Evolutionary conservation across 2,329 filamentous ascomycete genomes (phyloP), one percentile per base, ranked within the genome.

Genomic region (Plectosphaerella plurivora): DNA sequence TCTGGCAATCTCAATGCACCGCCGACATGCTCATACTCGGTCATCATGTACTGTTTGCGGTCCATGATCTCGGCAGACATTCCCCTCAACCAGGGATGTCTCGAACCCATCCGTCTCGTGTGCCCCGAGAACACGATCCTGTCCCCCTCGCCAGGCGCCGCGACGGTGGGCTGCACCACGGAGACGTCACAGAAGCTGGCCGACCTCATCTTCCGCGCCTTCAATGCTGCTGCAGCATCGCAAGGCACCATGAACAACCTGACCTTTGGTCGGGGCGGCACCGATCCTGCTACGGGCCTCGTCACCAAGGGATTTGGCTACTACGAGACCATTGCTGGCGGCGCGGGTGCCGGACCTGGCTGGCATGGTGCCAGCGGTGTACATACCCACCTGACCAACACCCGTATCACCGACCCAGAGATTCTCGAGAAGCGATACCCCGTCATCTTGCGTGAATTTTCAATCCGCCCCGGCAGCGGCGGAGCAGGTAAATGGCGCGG

Each of bases 381-480:
- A n/a, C 88, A 93, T 65, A 87, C 83, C 2, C 88, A 93, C 69
- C 91, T 92, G 87, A 93, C 89, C 7, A 94, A 94, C 66, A 93
- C 89, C 3, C 80, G 88, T 14, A 93, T 92, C 63, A 92, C 89
- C 0, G 89, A 93, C 63, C 78, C 86, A 0, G 89, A 94, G 65
- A 81, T 91, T 7, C 88, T 93, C 58, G 89, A 93, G 71, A 77
- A 86, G 25, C 74, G 89, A 9, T 91, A 91, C 61, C 88, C 88
- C 0, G 85, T 90, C 2, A 64, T 94, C 2, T 70, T 94, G 35
- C 76, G 85, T 6, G 79, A 88, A 59, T 93, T 92, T 65, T 77
- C 78, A 12, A 70, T 93, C 10, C 71, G 89, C 1, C 59, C 70
- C 1, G 84, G 81, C 0, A 86, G 81, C 36, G 84, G 83, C 1